Evolutionary conservation across 371 early-diverging fungal genomes (phyloP), one percentile per base, ranked within the genome.

Genomic region (Polyrhizophydium stewartii): DNA sequence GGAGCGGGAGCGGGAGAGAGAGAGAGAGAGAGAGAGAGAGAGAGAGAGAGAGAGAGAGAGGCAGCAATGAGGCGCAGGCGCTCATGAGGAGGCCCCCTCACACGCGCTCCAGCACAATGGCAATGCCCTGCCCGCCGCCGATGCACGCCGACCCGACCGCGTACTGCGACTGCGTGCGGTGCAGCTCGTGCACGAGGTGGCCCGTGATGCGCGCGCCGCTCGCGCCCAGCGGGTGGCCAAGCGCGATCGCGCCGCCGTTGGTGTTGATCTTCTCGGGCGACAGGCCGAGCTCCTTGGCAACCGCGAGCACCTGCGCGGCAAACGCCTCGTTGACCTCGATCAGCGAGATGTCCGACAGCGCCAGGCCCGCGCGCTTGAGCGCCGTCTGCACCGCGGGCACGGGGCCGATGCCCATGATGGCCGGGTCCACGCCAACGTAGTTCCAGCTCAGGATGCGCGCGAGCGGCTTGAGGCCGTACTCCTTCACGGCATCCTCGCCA

Each of bases 271-370:
- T 92, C 40, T 68, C 73, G 22, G 85, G 83, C 65, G 89, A 89
- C 32, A 96, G 71, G 5, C 89, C 91, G 19, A 98, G 81, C 66
- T 89, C 92, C 79, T 89, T 89, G 72, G 88, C 89, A 46, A 93
- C 92, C 22, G 95, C 90, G 60, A 97, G 73, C 65, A 87, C 91
- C 73, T 96, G 96, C 38, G 92, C 90, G 50, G 96, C 93, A 79
- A 98, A 98, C 16, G 99, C 99, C 79, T 98, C 97, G 77, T 98
- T 98, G 70, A 98, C 90, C 79, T 98, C 99, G 59, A 96, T 73
- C 40, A 91, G 71, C 63, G 87, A 90, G 86, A 98, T 94, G 68
- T 97, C 90, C 52, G 84, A 84, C 58, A 96, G 71, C 17, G 76
- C 66, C 60, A 96, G 73, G 22, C 87, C 86, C 38, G 94, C 92